phyloP scores from a whole-genome alignment of 78 protist species.

The Isochrysis galbana region DNA sequence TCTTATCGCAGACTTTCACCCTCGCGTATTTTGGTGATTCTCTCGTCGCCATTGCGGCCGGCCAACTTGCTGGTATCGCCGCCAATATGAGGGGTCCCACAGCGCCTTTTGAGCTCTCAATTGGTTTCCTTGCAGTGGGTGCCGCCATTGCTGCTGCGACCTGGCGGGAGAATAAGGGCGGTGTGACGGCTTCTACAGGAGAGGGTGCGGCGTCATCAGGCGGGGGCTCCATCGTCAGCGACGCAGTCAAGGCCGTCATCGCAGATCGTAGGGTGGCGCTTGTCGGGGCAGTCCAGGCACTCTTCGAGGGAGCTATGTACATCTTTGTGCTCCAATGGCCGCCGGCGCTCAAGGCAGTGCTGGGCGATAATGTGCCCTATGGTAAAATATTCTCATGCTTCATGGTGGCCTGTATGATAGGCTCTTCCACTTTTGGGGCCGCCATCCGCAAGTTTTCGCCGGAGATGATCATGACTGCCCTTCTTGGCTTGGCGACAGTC shows the following conservation, averaged over 20 bases:
- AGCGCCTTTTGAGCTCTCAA: slow-evolving; percentile 48
- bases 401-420: slow-evolving; percentile 28
- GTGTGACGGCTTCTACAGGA: too few relatives aligned
- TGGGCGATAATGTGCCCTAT: slow-evolving; percentile 27
- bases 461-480: not conserved
- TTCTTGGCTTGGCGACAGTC: not conserved
- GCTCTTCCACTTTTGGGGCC: not conserved
- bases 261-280: not conserved
- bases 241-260: not conserved
- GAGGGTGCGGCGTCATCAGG: too few relatives aligned
- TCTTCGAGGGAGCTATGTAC: slow-evolving; percentile 57
- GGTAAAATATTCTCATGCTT: slow-evolving; percentile 33
- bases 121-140: slow-evolving; percentile 26
- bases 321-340: slow-evolving; percentile 59
- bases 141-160: not conserved
- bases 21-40: slow-evolving; percentile 47
- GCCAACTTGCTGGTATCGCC: not conserved
- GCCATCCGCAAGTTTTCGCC: not conserved
- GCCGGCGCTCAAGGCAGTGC: slow-evolving; percentile 31
- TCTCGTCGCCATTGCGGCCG: slow-evolving; percentile 31
- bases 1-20: slow-evolving; percentile 45
- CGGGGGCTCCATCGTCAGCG: too few relatives aligned
- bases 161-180: slow-evolving; percentile 30
- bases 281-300: slow-evolving; percentile 41
- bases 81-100: slow-evolving; percentile 28